Conservation (phyloP, 139 green algal genomes). For the Eudorina sp. region DNA sequence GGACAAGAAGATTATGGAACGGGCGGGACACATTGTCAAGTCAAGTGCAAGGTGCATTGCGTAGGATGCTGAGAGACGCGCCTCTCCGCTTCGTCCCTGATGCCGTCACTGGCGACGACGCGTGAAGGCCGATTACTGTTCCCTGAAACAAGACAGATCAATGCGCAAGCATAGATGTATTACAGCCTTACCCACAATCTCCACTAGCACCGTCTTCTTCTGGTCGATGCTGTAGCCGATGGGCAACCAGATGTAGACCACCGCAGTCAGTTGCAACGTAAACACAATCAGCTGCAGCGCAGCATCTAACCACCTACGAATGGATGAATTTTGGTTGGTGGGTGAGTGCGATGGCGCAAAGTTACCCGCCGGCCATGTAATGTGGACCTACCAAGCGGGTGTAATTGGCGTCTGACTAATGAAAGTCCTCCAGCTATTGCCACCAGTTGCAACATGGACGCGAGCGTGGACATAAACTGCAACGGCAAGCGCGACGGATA, state of each 20-base stretch:
- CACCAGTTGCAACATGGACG: background rate
- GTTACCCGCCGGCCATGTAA: background rate
- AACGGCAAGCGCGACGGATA: background rate
- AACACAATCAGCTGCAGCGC: slow-evolving; percentile 1
- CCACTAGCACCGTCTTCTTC: slow-evolving; percentile 6
- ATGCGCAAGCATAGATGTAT: background rate
- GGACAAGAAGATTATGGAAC: background rate
- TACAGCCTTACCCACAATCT: background rate
- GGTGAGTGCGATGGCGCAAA: background rate
- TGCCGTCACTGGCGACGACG: background rate
- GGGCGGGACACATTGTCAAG: background rate
- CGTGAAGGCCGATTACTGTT: too few species aligned
- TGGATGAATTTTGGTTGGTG: background rate
- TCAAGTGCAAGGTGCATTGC: background rate
- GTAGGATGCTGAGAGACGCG: background rate
- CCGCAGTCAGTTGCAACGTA: background rate
- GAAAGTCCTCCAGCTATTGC: background rate
- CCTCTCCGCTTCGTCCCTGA: background rate
- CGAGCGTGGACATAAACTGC: background rate
- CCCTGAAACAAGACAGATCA: too few species aligned
- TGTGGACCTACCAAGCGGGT: slow-evolving; percentile 14
- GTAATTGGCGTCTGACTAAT: slow-evolving; percentile 17
- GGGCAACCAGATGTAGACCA: slow-evolving; percentile 6
- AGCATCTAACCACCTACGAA: slow-evolving; percentile 22
- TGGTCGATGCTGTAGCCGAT: slow-evolving; percentile 31